These are phyloP conservation scores for Curvularia sp. DNA, from an alignment of 2,329 filamentous ascomycete genomes.

Conservation along the genomic window DNA sequence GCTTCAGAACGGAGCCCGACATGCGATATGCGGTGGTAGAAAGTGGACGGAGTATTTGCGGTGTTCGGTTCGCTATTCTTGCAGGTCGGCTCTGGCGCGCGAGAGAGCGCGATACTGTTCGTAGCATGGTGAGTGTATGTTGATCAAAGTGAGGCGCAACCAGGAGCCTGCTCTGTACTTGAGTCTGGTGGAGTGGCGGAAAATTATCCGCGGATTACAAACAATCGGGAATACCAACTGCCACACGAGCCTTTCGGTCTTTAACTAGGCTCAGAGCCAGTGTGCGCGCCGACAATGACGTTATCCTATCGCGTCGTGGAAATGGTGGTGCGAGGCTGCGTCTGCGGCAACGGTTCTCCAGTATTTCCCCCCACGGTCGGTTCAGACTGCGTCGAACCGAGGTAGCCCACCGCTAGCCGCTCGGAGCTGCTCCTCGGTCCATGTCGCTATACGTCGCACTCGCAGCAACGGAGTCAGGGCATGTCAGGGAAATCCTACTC, in stretches of 20 bases:
- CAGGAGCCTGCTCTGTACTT: slow-evolving; percentile 17
- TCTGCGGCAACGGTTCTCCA: slow-evolving; percentile 39
- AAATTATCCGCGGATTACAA: slow-evolving; percentile 26
- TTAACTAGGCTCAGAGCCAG: slow-evolving; percentile 6
- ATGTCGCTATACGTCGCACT: slow-evolving; percentile 29
- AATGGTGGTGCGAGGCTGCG: slow-evolving; percentile 12
- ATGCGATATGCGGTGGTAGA: slow-evolving; percentile 58
- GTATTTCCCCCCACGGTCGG: slow-evolving; percentile 11
- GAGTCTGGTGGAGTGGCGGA: slow-evolving; percentile 17
- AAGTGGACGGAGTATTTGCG: slow-evolving; percentile 48
- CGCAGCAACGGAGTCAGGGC: slow-evolving; percentile 35
- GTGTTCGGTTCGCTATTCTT: slow-evolving; percentile 32
- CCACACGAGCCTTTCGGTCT: slow-evolving; percentile 18
- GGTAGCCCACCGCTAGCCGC: slow-evolving; percentile 20
- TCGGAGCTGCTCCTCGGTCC: slow-evolving; percentile 42
- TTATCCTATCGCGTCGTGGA: slow-evolving; percentile 11
- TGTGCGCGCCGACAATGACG: slow-evolving; percentile 17
- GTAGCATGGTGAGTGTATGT: slow-evolving; percentile 43
- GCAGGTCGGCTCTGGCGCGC: slow-evolving; percentile 46
- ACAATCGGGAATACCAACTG: slow-evolving; percentile 22
- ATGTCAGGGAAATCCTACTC: slow-evolving; percentile 26
- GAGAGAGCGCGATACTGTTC: slow-evolving; percentile 47
- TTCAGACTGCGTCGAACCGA: slow-evolving; percentile 9
- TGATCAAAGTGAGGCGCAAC: slow-evolving; percentile 11
- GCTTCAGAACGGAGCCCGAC: slow-evolving; percentile 59